phyloP scores from a whole-genome alignment of 1,284 basidiomycete genomes.

The Cystobasidium sp. region DNA sequence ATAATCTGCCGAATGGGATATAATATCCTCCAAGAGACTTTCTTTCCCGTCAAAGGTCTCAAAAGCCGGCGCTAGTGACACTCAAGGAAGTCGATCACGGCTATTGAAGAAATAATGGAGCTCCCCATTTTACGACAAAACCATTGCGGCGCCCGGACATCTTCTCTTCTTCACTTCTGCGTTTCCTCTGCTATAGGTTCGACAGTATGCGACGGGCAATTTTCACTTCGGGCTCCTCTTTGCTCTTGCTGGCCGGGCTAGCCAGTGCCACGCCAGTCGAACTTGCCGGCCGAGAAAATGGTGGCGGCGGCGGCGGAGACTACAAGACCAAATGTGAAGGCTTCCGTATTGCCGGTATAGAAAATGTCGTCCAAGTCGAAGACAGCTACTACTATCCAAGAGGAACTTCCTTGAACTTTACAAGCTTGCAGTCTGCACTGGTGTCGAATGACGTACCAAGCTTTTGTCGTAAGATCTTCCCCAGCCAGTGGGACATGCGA shows the following conservation, averaged over 20 bases:
- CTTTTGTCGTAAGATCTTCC: constrained; percentile 4
- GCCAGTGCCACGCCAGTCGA: neutral
- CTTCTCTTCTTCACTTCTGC: neutral
- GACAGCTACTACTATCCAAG: constrained; percentile 8
- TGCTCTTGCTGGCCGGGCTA: neutral
- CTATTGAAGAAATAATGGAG: too few species aligned
- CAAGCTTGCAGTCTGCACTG: neutral
- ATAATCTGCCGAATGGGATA: too few species aligned
- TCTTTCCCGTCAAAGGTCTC: too few species aligned
- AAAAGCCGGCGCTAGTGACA: too few species aligned
- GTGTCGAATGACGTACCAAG: neutral
- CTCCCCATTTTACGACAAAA: too few species aligned
- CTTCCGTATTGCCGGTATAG: neutral
- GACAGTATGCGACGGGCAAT: neutral
- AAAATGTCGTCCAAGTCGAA: neutral
- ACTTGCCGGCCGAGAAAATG: neutral
- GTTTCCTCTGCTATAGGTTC: neutral
- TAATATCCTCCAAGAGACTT: too few species aligned
- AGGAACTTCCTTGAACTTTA: neutral
- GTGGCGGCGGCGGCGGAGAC: neutral
- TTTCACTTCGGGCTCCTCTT: neutral
- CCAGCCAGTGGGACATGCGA: neutral
- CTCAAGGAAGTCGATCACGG: too few species aligned
- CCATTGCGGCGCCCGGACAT: too few species aligned
- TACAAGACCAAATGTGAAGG: neutral